These are phyloP conservation scores for Diplodia seriata DNA, from an alignment of 2,329 filamentous ascomycete genomes.

Conservation along the genomic window DNA sequence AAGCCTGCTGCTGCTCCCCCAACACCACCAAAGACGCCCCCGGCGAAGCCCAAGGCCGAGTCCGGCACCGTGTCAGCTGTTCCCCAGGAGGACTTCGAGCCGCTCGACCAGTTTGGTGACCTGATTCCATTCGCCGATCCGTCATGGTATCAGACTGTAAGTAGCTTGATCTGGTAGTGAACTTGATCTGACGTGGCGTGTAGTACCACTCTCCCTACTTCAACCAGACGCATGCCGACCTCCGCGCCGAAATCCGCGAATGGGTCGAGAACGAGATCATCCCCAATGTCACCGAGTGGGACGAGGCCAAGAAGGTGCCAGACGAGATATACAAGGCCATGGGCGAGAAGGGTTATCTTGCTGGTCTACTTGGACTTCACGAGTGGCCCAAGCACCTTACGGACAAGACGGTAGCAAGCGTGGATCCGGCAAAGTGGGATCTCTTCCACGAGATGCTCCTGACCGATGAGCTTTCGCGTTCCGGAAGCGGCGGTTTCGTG, in stretches of 20 bases:
- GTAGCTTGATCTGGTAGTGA: conserved; percentile 42
- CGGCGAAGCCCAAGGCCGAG: conserved; percentile 64
- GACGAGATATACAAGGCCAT: conserved; percentile 92
- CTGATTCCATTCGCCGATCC: conserved; percentile 92
- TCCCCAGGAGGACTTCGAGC: conserved; percentile 58
- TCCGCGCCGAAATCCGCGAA: conserved; percentile 87
- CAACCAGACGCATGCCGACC: conserved; percentile 90
- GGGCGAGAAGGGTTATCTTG: conserved; percentile 89
- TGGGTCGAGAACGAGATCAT: conserved; percentile 92
- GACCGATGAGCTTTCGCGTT: conserved; percentile 90
- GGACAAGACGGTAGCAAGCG: conserved; percentile 74
- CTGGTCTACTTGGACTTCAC: conserved; percentile 84
- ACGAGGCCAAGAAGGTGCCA: conserved; percentile 90
- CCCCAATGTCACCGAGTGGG: conserved; percentile 93
- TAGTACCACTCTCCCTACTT: conserved; percentile 96
- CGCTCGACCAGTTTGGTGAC: conserved; percentile 83
- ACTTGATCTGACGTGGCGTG: conserved; percentile 7
- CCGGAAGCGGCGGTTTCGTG: conserved; percentile 88
- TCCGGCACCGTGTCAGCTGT: conserved; percentile 58
- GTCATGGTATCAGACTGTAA: conserved; percentile 90
- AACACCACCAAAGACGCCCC: conserved; percentile 57
- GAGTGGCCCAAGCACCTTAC: conserved; percentile 77
- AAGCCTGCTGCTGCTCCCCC: conserved; percentile 51
- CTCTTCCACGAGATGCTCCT: conserved; percentile 97
- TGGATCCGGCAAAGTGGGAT: conserved; percentile 91